Evolutionary conservation across 1,139 yeast species (phyloP).

Genomic region (Pichiaceae sp.): DNA sequence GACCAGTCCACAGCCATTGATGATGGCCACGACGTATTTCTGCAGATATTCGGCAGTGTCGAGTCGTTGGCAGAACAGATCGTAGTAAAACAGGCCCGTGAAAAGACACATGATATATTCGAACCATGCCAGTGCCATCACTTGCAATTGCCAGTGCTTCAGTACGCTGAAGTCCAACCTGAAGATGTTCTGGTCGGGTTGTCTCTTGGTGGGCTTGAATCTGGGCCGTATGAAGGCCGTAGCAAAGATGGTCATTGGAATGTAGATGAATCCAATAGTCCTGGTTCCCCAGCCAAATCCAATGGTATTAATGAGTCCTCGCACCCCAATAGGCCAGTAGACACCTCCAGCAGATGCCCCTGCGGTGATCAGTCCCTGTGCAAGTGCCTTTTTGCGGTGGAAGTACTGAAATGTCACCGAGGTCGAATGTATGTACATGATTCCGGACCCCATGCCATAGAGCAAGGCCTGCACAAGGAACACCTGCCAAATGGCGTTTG

Average conservation of each 20-base stretch:
- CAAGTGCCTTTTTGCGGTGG: conserved; percentile 44
- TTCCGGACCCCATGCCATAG: conserved; percentile 41
- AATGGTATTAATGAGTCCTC: conserved; percentile 27
- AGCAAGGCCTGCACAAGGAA: conserved; percentile 44
- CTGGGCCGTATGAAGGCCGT: conserved; percentile 24
- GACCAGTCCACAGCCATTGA: conserved; percentile 29
- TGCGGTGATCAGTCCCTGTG: conserved; percentile 47
- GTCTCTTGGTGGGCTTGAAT: conserved; percentile 15
- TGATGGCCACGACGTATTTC: conserved; percentile 37
- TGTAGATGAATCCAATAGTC: conserved; percentile 33
- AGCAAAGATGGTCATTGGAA: conserved; percentile 31
- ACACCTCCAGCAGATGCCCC: conserved; percentile 64
- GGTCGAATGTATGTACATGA: conserved; percentile 35
- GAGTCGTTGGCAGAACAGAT: conserved; percentile 30
- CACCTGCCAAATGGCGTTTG: conserved; percentile 41
- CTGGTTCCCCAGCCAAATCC: conserved; percentile 49
- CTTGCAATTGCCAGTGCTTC: conserved; percentile 25
- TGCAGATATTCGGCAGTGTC: conserved; percentile 16
- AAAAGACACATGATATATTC: conserved; percentile 9
- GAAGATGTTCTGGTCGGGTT: conserved; percentile 21
- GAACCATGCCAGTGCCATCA: conserved; percentile 22
- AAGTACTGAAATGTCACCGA: conserved; percentile 46
- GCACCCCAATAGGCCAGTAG: conserved; percentile 37
- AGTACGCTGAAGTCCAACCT: conserved; percentile 22
- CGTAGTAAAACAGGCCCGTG: conserved; percentile 28